Base-by-base conservation (phyloP, 805 yeast species). In the Candida ovalis region DNA sequence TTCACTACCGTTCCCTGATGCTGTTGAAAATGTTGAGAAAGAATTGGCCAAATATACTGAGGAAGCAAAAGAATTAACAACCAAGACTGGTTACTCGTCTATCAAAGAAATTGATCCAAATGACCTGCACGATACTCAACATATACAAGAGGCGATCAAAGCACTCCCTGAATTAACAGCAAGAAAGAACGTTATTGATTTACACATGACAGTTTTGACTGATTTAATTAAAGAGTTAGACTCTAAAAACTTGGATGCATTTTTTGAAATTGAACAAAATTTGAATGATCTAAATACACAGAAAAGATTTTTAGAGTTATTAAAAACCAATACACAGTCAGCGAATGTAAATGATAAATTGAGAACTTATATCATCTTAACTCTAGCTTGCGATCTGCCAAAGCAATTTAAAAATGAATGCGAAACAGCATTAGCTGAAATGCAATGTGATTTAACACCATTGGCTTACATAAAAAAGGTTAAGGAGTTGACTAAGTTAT, bases 151-250 rank as follows among this genome's bases (percentile, higher is more conserved):
- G 56, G 97, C 97, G 9, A 90, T 94, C 39, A 90, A 90, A 43
- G 90, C 89, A 30, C 76, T 94, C 48, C 99, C 99, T 3, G 96
- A 90, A 65, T 73, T 94, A 51, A 88, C 97, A 0, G 87, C 89
- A 6, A 80, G 96, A 58, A 94, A 94, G 66, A 75, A 82, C 45
- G 81, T 89, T 28, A 84, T 94, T 57, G 99, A 94, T 70, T 87
- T 88, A 84, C 99, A 94, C 69, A 92, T 94, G 96, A 90, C 88
- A 60, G 91, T 94, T 23, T 80, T 95, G 52, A 88, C 97, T 9
- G 80, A 90, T 18, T 72, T 94, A 45, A 77, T 94, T 50, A 82
- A 84, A 61, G 89, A 90, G 55, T 74, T 94, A 51, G 94, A 92
- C 59, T 82, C 85, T n/a, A 86, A 92, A 55, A 84, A 84, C 17